Conservation (phyloP, 192 early-diverging fungal genomes). For the Entomortierella lignicola region DNA sequence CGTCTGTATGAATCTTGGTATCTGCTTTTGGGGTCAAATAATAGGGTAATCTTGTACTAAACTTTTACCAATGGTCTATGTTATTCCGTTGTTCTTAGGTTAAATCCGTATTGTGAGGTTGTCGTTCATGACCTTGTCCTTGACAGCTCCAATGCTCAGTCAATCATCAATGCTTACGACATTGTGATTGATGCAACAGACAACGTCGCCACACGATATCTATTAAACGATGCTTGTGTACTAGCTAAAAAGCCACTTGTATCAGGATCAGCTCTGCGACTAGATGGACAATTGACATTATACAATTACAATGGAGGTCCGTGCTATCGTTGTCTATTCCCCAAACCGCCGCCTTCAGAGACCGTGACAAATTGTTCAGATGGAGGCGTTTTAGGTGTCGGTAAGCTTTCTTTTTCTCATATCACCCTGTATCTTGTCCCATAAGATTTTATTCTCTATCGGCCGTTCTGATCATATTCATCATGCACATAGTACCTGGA, state of each 20-base stretch:
- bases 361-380: constrained; percentile 92
- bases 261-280: constrained; percentile 88
- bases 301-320: constrained; percentile 93
- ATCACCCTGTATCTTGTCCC: background rate
- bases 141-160: constrained; percentile 84
- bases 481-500: constrained; percentile 80
- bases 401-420: constrained; percentile 49
- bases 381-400: constrained; percentile 91
- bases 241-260: constrained; percentile 84
- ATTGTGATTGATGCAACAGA: constrained; percentile 93
- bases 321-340: constrained; percentile 97
- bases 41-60: background rate
- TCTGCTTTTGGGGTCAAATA: background rate
- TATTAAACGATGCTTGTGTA: constrained; percentile 95
- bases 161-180: constrained; percentile 80
- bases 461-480: too few relatives aligned
- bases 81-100: constrained; percentile 45
- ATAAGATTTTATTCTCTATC: too few relatives aligned
- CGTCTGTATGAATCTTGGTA: constrained; percentile 43
- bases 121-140: constrained; percentile 76
- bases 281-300: constrained; percentile 97
- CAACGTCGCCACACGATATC: constrained; percentile 95
- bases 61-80: background rate
- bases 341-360: constrained; percentile 90
- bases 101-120: constrained; percentile 76